phyloP scores from a whole-genome alignment of 768 basidiomycete genomes.

The Suillus plorans region DNA sequence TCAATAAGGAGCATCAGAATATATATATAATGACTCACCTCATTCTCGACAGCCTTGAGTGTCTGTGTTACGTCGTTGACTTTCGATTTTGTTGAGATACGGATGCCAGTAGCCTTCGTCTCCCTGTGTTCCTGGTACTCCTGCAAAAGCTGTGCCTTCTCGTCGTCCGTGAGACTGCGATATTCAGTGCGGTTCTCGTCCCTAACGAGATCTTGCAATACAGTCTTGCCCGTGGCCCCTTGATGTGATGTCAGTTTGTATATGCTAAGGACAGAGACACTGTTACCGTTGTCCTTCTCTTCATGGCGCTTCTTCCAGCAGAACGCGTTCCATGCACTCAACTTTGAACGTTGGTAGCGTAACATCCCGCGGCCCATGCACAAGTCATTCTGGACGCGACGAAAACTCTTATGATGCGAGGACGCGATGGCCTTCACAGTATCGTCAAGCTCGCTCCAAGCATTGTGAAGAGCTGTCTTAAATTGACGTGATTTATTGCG shows the following conservation, averaged over 20 bases:
- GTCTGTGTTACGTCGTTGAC: conserved; percentile 12
- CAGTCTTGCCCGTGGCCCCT: not conserved
- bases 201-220: not conserved
- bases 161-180: not conserved
- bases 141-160: not conserved
- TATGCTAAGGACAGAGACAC: not conserved
- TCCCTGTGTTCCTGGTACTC: not conserved
- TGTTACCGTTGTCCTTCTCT: not conserved
- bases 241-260: not conserved
- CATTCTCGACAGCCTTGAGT: conserved; percentile 9
- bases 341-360: not conserved
- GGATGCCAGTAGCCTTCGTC: not conserved
- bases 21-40: conserved; percentile 1
- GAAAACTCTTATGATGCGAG: conserved; percentile 8
- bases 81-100: conserved; percentile 7
- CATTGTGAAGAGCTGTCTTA: conserved; percentile 2
- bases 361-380: not conserved
- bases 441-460: conserved; percentile 8
- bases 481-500: not conserved
- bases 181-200: not conserved
- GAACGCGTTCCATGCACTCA: conserved; percentile 8
- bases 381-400: conserved; percentile 4
- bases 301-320: conserved; percentile 10
- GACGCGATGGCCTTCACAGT: conserved; percentile 1
- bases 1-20: not conserved